These are phyloP conservation scores for Myxozyma geophila DNA, from an alignment of 805 yeast species.

Conservation along the genomic window DNA sequence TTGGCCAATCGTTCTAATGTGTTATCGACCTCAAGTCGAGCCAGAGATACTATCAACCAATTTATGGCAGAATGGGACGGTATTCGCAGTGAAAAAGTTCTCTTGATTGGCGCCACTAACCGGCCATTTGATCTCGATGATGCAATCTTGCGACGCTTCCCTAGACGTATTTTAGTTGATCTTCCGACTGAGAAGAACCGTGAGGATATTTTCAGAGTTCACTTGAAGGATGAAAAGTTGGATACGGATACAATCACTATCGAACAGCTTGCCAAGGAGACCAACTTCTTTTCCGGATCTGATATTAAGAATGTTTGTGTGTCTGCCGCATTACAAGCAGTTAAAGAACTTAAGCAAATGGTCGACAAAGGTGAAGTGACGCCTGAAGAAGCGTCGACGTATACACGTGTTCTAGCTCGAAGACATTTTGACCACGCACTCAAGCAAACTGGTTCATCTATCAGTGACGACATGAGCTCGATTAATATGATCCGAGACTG, in stretches of 20 bases:
- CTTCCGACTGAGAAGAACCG: constrained; percentile 92
- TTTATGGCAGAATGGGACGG: constrained; percentile 99
- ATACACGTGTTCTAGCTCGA: constrained; percentile 38
- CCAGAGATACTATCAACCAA: constrained; percentile 93
- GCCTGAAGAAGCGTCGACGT: constrained; percentile 43
- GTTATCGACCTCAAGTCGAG: constrained; percentile 82
- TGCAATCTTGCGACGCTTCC: constrained; percentile 96
- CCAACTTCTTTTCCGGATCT: constrained; percentile 75
- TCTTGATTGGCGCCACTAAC: constrained; percentile 97
- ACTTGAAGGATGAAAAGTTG: constrained; percentile 65
- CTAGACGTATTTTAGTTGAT: constrained; percentile 93
- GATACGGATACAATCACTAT: constrained; percentile 58
- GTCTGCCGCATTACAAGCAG: constrained; percentile 79
- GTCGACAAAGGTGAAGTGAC: constrained; percentile 1
- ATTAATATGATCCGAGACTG: constrained; percentile 31
- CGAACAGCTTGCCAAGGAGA: constrained; percentile 57
- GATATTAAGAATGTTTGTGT: constrained; percentile 80
- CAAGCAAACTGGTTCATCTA: constrained; percentile 27
- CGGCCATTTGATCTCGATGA: constrained; percentile 99
- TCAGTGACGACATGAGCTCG: constrained; percentile 34
- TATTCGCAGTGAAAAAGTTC: constrained; percentile 98
- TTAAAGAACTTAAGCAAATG: constrained; percentile 55
- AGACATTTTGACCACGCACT: constrained; percentile 34
- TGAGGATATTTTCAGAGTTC: constrained; percentile 89
- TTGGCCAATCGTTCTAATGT: constrained; percentile 96